Evolutionary conservation across 495 filamentous ascomycete genomes (phyloP), one percentile per base, ranked within the genome.

Genomic region (Aspergillus homomorphus): DNA sequence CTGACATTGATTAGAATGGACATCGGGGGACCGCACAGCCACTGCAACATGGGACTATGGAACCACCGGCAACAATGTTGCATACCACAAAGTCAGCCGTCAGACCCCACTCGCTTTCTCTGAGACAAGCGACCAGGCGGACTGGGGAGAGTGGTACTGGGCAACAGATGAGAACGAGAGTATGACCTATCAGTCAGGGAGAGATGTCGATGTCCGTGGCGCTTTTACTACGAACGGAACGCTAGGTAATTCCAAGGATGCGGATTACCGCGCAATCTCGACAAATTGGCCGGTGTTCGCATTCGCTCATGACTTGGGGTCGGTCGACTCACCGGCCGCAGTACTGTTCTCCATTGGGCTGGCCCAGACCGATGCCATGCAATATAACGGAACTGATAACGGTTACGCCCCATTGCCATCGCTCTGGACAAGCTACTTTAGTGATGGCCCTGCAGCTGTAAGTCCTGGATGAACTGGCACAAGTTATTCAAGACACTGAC

Each of bases 71-170:
- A 67, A 69, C 5, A 73, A 65, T 7, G 64, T 85, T 30, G 75
- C 79, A 8, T 86, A 83, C 62, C 81, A 86, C 58, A 74, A 74
- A 45, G 66, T 87, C 33, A 78, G 79, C 60, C 74, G 80, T 23
- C 73, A 82, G 65, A 73, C 69, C 9, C 82, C 83, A 52, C 65
- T 81, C 51, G 67, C 76, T 0, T 84, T 84, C 64, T 80, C 80
- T 0, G 82, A 87, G 57, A 51, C 57, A 15, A 66, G 63, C 16
- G 79, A 87, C 49, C 79, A 80, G 51, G 77, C 73, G 3, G 84
- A 87, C 65, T 87, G 83, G 79, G 84, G 84, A 22, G 71, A 77
- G 53, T 80, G 80, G 81, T 84, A 81, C 61, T 86, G 79, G 70
- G 72, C 78, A 5, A 83, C 83, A 19, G 75, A 81, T 51, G 68